A percentile compares a stretch with the other conserved stretches of the same genome.
phyloP scores from a whole-genome alignment of 2,329 filamentous ascomycete species.

The Geosmithia morbida region DNA sequence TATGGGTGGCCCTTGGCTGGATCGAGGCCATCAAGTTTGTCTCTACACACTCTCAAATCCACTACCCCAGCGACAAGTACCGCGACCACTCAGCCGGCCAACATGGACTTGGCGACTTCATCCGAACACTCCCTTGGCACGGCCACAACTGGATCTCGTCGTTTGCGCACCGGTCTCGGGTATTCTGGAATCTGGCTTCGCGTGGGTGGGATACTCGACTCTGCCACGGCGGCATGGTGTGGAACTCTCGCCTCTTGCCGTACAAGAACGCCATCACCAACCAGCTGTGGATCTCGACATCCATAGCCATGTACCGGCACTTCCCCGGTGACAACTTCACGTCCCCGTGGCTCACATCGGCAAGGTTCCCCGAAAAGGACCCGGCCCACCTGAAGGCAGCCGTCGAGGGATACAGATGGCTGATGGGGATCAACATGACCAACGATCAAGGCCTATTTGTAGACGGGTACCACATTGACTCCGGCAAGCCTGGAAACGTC shows the following conservation, averaged over 20 bases:
- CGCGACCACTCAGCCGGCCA: slow-evolving; percentile 7
- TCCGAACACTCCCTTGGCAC: slow-evolving; percentile 48
- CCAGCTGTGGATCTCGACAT: slow-evolving; percentile 74
- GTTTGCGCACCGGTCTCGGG: slow-evolving; percentile 68
- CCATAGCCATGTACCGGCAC: slow-evolving; percentile 76
- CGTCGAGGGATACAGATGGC: slow-evolving; percentile 67
- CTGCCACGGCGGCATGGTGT: slow-evolving; percentile 80
- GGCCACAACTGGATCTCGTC: slow-evolving; percentile 59
- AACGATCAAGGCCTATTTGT: slow-evolving; percentile 61
- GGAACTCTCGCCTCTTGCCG: slow-evolving; percentile 65
- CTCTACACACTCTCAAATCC: slow-evolving; percentile 47
- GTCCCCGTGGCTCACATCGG: slow-evolving; percentile 42
- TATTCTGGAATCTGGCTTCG: slow-evolving; percentile 74
- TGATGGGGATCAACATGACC: slow-evolving; percentile 66
- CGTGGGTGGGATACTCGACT: slow-evolving; percentile 69
- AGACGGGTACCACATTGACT: slow-evolving; percentile 77
- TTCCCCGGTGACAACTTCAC: slow-evolving; percentile 69
- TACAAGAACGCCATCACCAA: slow-evolving; percentile 98
- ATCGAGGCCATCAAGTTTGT: slow-evolving; percentile 70
- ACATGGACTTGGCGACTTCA: slow-evolving; percentile 1
- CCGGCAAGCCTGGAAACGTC: slow-evolving; percentile 40
- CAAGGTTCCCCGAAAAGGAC: slow-evolving; percentile 26
- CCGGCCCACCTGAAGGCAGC: slow-evolving; percentile 59
- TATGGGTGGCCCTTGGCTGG: slow-evolving; percentile 92
- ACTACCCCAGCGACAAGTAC: slow-evolving; percentile 28